Evolutionary conservation across 1,284 basidiomycete genomes (phyloP).

Genomic region (Porodaedalea pini): DNA sequence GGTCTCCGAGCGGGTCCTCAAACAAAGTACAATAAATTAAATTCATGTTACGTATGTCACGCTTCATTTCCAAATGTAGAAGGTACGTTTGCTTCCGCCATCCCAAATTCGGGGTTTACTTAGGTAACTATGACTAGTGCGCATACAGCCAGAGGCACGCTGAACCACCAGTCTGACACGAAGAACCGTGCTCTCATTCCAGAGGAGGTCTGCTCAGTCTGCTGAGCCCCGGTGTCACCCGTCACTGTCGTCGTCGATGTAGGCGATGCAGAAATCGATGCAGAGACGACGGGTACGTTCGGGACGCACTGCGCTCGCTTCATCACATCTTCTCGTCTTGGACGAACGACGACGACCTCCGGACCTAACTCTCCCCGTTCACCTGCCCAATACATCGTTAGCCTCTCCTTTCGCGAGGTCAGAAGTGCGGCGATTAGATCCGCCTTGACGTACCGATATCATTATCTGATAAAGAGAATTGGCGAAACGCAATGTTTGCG

Average conservation of each 20-base stretch:
- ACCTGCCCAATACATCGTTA: background rate
- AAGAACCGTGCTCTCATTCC: background rate
- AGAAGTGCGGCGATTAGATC: no score
- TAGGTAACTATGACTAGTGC: background rate
- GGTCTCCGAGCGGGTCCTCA: no score
- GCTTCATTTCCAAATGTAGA: no score
- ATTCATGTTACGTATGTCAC: no score
- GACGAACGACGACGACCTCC: background rate
- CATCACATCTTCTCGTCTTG: background rate
- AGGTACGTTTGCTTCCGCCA: background rate
- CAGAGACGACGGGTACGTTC: background rate
- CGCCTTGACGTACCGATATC: no score
- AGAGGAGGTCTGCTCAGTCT: background rate
- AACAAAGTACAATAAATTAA: no score
- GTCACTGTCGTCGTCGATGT: no score
- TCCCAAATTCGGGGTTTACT: no score
- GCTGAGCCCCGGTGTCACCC: background rate
- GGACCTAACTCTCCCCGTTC: background rate
- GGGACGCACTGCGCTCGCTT: background rate
- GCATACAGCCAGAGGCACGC: background rate
- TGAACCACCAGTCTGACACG: background rate
- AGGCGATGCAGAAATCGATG: no score
- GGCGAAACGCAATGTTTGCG: no score
- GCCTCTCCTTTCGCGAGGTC: no score
- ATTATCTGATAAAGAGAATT: no score